Base-by-base conservation (phyloP, 257 asterid species). In the Osmanthus fragrans region DNA sequence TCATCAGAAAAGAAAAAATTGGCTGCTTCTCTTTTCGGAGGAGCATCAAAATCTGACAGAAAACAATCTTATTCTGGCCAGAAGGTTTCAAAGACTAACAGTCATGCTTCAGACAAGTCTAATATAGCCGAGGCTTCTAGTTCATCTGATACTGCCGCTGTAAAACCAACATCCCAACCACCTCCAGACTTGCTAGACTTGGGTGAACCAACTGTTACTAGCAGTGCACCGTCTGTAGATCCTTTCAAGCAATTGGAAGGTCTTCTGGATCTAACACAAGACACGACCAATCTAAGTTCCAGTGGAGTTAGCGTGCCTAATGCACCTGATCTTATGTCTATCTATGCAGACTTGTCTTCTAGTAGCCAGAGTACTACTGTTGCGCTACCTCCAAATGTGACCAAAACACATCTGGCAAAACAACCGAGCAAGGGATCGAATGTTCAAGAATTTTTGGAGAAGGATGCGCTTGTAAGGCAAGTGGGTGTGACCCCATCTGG, bases 1-100 rank as follows among this genome's bases (percentile, higher is more conserved):
- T 73, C 92, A 34, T 90, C 96, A 0, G 97, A 93, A 77, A 96
- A 90, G 90, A 97, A 93, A 73, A 93, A 90, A 74, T 86, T 96
- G 73, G 99, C 99, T 4, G 99, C 97, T 74, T 96, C 97, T 25
- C 94, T 96, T 70, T 96, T 96, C 27, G 99, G 99, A 47, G 93
- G 86, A 49, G 33, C 75, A 40, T 80, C 92, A 65, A 91, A 87
- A 82, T 37, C 92, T n/a, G 90, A 88, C 75, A 85, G 84, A 85
- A 87, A 86, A 75, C 90, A 82, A 39, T 82, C 90, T 82, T 74
- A 87, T 76, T 75, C 86, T 27, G 79, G 82, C 84, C 94, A 83
- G 67, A 90, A 85, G 87, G 80, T 60, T 70, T 71, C 87, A 23
- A 89, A 86, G 84, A 67, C 89, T 25, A 84, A 82, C 40, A 77